Base-by-base conservation (phyloP, 2,329 filamentous ascomycete species). In the Helicocarpus griseus region DNA sequence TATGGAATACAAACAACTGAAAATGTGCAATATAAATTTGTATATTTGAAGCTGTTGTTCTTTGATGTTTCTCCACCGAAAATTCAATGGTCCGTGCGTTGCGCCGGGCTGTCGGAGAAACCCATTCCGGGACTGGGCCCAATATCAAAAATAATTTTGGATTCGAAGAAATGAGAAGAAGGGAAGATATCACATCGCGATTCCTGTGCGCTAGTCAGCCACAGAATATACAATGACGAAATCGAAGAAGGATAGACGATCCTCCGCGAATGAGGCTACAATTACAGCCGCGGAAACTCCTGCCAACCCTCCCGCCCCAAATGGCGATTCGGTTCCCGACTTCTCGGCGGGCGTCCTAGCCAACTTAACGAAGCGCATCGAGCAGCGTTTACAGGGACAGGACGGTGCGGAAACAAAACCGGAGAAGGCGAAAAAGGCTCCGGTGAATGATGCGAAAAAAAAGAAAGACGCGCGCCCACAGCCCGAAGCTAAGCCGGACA, bases 311-410 rank as follows among this genome's bases (percentile, higher is more conserved):
- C 59, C 59, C 40, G 22, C 58, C 14, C 51, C 45, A 22, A 52
- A 41, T 36, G 55, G 57, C n/a, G 62, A 62, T 39, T 58, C 57
- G 38, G 26, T 66, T 40, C 64, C 68, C 24, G 59, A 67, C 43
- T 54, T 71, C 17, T 67, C 70, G 48, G 66, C 66, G 50, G 60
- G 63, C 51, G 67, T 67, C 45, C 68, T 72, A 52, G 68, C 67
- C 43, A 68, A 65, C 49, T 61, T 72, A 50, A 69, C 69, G 55
- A 63, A 69, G 54, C 67, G 66, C 58, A 69, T 72, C 52, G 68
- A 73, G 58, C 64, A 68, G 55, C 69, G 63, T 48, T 60, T 69
- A 58, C 65, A 68, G 54, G 63, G 62, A 39, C 58, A 65, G 54
- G 64, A 57, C 50, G 56, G 58, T 17, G 53, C 57, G 17, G 66